These are phyloP conservation scores for Thermothelomyces thermophilus DNA, from an alignment of 2,329 filamentous ascomycete genomes.

Conservation along the genomic window DNA sequence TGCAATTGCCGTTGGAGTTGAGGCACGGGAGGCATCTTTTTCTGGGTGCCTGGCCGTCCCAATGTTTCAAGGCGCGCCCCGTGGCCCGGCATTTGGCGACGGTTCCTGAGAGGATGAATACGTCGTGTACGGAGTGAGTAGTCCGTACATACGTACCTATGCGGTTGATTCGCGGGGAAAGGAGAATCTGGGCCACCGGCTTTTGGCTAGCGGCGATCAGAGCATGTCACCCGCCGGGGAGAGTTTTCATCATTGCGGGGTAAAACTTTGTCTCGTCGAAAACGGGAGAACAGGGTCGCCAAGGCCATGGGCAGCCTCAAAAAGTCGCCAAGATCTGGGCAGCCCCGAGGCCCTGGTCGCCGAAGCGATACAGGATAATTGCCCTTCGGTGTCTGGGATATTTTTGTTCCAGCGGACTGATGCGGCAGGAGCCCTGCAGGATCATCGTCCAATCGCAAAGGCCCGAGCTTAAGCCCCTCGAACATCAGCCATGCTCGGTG, in stretches of 20 bases:
- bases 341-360: constrained; percentile 17
- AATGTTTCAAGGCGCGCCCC: no score
- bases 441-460: constrained; percentile 1
- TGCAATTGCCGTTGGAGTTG: constrained; percentile 3
- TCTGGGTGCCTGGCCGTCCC: no score
- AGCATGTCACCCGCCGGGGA: constrained; percentile 17
- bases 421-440: background rate
- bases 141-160: no score
- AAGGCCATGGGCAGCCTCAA: constrained; percentile 23
- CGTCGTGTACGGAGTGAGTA: no score
- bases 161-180: no score
- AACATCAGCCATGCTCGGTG: background rate
- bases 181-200: background rate
- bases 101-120: no score
- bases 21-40: background rate
- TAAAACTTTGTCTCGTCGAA: constrained; percentile 17
- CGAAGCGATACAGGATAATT: constrained; percentile 3
- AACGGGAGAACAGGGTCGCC: constrained; percentile 4
- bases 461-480: constrained; percentile 4
- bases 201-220: constrained; percentile 18
- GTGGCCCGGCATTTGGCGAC: no score
- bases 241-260: constrained; percentile 21
- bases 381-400: background rate
- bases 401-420: constrained; percentile 3
- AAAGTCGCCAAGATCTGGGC: constrained; percentile 26